Evolutionary conservation across 805 yeast genomes (phyloP).

Genomic region (Yarrowia alimentaria): DNA sequence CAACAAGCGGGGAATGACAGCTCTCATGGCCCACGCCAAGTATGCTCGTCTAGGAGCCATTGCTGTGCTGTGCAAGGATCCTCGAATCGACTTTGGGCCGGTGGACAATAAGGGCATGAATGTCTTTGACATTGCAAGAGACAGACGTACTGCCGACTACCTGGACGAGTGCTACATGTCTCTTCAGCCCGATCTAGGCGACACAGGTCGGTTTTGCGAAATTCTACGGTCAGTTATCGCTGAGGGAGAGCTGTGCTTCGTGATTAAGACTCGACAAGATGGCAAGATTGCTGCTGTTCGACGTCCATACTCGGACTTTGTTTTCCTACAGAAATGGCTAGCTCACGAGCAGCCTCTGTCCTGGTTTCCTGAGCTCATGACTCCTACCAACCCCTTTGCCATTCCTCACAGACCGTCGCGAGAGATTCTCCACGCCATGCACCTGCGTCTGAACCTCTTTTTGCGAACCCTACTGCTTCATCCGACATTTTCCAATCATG

Average conservation of each 20-base stretch:
- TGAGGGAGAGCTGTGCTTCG: constrained; percentile 34
- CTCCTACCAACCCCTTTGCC: constrained; percentile 36
- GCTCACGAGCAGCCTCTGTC: constrained; percentile 41
- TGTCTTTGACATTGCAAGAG: constrained; percentile 42
- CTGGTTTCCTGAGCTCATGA: constrained; percentile 41
- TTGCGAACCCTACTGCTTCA: constrained; percentile 47
- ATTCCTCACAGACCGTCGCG: constrained; percentile 38
- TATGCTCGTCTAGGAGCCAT: constrained; percentile 66
- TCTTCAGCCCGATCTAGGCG: constrained; percentile 1
- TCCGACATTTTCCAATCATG: constrained; percentile 41
- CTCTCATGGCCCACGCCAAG: constrained; percentile 67
- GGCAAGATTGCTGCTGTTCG: constrained; percentile 32
- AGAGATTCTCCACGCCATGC: constrained; percentile 40
- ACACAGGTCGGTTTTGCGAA: constrained; percentile 3
- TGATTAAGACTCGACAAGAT: constrained; percentile 31
- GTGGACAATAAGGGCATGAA: constrained; percentile 37
- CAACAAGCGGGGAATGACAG: constrained; percentile 60
- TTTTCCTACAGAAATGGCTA: constrained; percentile 39
- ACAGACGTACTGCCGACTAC: constrained; percentile 32
- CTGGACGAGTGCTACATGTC: constrained; percentile 32
- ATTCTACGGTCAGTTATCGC: constrained; percentile 28
- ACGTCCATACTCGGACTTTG: constrained; percentile 39
- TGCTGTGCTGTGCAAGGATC: constrained; percentile 48
- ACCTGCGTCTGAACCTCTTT: constrained; percentile 51
- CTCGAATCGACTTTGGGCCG: constrained; percentile 47